phyloP scores from a whole-genome alignment of 257 asterid species.

The Gentiana macrophylla region DNA sequence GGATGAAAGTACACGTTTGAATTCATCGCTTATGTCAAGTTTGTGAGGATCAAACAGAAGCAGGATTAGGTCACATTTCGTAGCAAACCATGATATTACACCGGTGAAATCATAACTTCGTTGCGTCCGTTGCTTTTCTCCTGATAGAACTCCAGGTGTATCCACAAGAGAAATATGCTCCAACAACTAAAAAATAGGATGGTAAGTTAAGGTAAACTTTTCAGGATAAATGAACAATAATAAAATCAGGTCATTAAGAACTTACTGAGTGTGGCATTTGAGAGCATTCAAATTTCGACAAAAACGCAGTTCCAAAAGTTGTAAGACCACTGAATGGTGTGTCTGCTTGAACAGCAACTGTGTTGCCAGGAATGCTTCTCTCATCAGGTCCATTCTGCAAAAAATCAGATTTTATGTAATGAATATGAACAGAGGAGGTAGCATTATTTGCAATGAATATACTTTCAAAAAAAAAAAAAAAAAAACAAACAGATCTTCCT shows the following conservation, averaged over 20 bases:
- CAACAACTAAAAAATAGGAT: conserved; percentile 50
- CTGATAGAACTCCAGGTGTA: conserved; percentile 93
- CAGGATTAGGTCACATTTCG: conserved; percentile 84
- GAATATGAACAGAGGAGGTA: conserved; percentile 6
- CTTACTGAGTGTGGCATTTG: conserved; percentile 99
- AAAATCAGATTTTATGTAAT: conserved; percentile 7
- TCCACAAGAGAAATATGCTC: conserved; percentile 94
- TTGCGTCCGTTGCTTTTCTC: conserved; percentile 94
- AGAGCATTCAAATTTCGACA: conserved; percentile 93
- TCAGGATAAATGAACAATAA: background rate
- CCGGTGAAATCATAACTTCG: conserved; percentile 97
- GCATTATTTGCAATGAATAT: too few relatives aligned
- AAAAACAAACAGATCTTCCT: too few relatives aligned
- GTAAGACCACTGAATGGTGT: conserved; percentile 93
- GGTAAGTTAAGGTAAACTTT: conserved; percentile 6
- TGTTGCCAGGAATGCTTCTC: conserved; percentile 94
- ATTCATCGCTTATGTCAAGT: conserved; percentile 94
- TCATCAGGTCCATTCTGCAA: conserved; percentile 92
- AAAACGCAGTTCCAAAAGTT: conserved; percentile 77
- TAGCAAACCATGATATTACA: conserved; percentile 95
- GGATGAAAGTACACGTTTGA: conserved; percentile 82
- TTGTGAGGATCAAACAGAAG: conserved; percentile 95
- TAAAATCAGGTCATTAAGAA: conserved; percentile 2
- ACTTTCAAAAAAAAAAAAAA: too few relatives aligned
- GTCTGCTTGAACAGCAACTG: conserved; percentile 93